Percentiles rank a stretch among this genome's conserved stretches.
Conservation (phyloP, 805 yeast species). For the Teunomyces funiuensis region DNA sequence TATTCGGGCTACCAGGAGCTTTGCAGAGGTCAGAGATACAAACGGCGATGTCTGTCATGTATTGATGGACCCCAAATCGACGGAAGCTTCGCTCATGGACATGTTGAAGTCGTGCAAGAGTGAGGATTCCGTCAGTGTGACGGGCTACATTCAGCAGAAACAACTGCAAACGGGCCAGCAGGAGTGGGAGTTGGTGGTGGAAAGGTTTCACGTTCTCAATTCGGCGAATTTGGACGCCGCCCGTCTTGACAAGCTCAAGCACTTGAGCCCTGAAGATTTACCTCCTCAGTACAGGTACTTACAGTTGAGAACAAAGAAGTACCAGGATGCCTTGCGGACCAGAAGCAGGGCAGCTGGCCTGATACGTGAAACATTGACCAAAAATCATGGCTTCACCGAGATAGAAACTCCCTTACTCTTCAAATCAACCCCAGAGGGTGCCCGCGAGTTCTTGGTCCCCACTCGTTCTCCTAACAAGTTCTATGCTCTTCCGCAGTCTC, state of each 20-base stretch:
- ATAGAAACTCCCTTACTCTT: conserved; percentile 91
- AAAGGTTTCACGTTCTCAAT: conserved; percentile 57
- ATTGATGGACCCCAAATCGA: conserved; percentile 40
- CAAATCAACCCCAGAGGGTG: conserved; percentile 98
- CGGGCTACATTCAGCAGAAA: conserved; percentile 50
- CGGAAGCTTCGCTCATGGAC: conserved; percentile 32
- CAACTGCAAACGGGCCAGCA: conserved; percentile 15
- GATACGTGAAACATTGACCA: conserved; percentile 42
- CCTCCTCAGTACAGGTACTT: conserved; percentile 82
- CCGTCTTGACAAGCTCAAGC: conserved; percentile 61
- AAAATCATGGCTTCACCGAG: conserved; percentile 59
- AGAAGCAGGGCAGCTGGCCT: conserved; percentile 56
- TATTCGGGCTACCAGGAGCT: conserved; percentile 64
- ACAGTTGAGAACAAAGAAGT: conserved; percentile 64
- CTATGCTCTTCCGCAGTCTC: conserved; percentile 95
- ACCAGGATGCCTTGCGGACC: conserved; percentile 54
- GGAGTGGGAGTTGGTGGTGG: conserved; percentile 59
- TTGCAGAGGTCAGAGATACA: conserved; percentile 74
- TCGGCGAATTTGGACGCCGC: conserved; percentile 63
- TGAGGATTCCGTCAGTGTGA: conserved; percentile 73
- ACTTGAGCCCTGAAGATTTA: conserved; percentile 48
- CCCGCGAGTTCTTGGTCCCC: conserved; percentile 92
- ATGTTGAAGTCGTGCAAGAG: conserved; percentile 50
- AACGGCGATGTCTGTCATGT: conserved; percentile 66
- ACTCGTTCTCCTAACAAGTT: conserved; percentile 62